Percentiles rank a stretch among this genome's conserved stretches.
Evolutionary conservation across 768 basidiomycete species (phyloP).

Genomic region (Pleurotus tuoliensis): DNA sequence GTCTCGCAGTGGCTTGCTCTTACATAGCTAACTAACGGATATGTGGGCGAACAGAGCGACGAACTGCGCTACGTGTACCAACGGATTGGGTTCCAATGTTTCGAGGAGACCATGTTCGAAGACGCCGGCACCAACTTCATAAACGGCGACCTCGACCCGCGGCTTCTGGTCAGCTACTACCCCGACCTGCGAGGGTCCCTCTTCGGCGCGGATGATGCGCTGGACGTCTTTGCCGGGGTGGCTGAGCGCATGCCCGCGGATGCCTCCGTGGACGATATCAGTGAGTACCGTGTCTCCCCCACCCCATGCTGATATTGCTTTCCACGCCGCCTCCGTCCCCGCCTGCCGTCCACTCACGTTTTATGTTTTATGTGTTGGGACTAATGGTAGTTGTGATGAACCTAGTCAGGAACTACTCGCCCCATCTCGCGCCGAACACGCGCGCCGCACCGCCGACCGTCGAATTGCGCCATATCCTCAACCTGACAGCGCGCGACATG

Average conservation of each 20-base stretch:
- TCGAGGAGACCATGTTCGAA: slow-evolving; percentile 77
- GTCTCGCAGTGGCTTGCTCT: background rate
- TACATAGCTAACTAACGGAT: background rate
- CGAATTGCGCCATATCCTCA: slow-evolving; percentile 62
- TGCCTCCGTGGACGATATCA: slow-evolving; percentile 73
- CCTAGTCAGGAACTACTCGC: slow-evolving; percentile 90
- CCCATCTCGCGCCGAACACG: slow-evolving; percentile 72
- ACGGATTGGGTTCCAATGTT: slow-evolving; percentile 74
- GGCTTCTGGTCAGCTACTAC: slow-evolving; percentile 77
- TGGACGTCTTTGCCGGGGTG: slow-evolving; percentile 75
- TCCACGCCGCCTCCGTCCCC: slow-evolving; percentile 19
- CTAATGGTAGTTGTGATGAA: slow-evolving; percentile 82
- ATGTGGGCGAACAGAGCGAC: slow-evolving; percentile 39
- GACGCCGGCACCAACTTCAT: slow-evolving; percentile 78
- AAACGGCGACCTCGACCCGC: slow-evolving; percentile 79
- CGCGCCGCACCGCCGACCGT: slow-evolving; percentile 65
- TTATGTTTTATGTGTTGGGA: slow-evolving; percentile 45
- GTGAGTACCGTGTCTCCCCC: slow-evolving; percentile 51
- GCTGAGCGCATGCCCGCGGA: slow-evolving; percentile 67
- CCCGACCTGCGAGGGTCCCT: slow-evolving; percentile 69
- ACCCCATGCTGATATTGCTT: slow-evolving; percentile 18
- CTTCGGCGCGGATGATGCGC: slow-evolving; percentile 47
- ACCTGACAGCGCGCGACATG: slow-evolving; percentile 70
- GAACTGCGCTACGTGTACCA: slow-evolving; percentile 79
- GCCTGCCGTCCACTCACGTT: slow-evolving; percentile 24